Conservation (phyloP, 768 basidiomycete genomes). For the Trametes cinnabarina region DNA sequence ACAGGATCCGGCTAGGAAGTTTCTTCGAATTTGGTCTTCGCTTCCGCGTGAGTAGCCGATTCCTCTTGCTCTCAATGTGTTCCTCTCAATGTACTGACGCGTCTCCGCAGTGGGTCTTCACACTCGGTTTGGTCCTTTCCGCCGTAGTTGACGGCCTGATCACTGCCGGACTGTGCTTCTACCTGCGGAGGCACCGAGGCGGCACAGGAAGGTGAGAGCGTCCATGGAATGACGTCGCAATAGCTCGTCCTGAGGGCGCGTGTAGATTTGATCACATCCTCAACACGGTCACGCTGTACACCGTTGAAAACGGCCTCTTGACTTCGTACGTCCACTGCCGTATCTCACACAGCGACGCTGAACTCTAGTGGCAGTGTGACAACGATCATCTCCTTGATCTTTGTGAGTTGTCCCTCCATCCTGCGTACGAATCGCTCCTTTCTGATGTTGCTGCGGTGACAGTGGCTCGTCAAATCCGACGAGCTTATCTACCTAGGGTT, state of each 20-base stretch:
- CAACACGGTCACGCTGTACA: constrained; percentile 27
- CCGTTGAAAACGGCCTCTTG: constrained; percentile 29
- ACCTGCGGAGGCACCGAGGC: constrained; percentile 22
- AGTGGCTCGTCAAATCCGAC: constrained; percentile 28
- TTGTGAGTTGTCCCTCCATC: constrained; percentile 19
- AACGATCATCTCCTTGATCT: constrained; percentile 24
- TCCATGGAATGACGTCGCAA: not conserved
- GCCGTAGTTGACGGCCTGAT: constrained; percentile 25
- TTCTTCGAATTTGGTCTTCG: constrained; percentile 16
- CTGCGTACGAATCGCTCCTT: not conserved
- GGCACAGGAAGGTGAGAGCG: constrained; percentile 16
- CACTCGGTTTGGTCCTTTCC: constrained; percentile 25
- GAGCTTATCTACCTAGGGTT: constrained; percentile 28
- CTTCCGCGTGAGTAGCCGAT: constrained; percentile 9
- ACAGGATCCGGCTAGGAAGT: constrained; percentile 20
- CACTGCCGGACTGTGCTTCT: constrained; percentile 21
- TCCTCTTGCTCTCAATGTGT: not conserved
- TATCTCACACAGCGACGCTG: not conserved
- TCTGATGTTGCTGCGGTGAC: not conserved
- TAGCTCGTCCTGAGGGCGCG: not conserved
- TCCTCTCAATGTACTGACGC: no score
- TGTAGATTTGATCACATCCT: constrained; percentile 26
- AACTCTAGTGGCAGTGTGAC: constrained; percentile 16
- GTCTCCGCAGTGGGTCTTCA: constrained; percentile 28
- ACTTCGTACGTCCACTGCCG: constrained; percentile 18